A percentile compares a stretch with the other conserved stretches of the same genome.
Conservation (phyloP, 208 protist species). For the Trypanosoma brucei region DNA sequence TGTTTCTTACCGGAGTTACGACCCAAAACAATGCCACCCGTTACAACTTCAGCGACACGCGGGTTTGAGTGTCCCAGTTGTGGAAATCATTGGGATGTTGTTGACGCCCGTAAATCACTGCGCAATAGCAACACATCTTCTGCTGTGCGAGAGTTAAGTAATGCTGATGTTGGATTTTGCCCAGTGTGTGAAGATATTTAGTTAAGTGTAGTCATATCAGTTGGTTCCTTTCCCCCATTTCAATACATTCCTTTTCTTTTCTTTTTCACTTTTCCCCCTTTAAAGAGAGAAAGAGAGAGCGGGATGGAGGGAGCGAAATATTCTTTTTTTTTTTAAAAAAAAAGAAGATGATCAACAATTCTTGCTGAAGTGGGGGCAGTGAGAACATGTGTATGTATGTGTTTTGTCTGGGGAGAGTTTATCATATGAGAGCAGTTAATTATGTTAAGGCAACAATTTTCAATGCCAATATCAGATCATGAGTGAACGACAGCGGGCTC, state of each 20-base stretch:
- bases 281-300: too few species aligned
- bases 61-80: slow-evolving; percentile 48
- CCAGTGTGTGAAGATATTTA: background rate
- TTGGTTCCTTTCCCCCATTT: background rate
- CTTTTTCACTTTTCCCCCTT: too few species aligned
- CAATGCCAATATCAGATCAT: too few species aligned
- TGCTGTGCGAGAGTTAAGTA: slow-evolving; percentile 11
- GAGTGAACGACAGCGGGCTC: too few species aligned
- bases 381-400: too few species aligned
- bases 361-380: too few species aligned
- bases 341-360: too few species aligned
- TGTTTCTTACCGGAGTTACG: background rate
- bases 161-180: slow-evolving; percentile 1
- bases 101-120: slow-evolving; percentile 34
- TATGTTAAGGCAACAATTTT: too few species aligned
- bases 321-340: too few species aligned
- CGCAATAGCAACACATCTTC: slow-evolving; percentile 17
- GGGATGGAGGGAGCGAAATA: too few species aligned
- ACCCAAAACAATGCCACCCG: background rate
- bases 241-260: background rate
- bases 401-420: too few species aligned
- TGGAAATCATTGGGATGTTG: slow-evolving; percentile 23
- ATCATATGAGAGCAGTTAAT: too few species aligned
- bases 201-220: background rate
- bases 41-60: background rate